phyloP scores from a whole-genome alignment of 805 yeast species.

The Barnettozyma sp. region DNA sequence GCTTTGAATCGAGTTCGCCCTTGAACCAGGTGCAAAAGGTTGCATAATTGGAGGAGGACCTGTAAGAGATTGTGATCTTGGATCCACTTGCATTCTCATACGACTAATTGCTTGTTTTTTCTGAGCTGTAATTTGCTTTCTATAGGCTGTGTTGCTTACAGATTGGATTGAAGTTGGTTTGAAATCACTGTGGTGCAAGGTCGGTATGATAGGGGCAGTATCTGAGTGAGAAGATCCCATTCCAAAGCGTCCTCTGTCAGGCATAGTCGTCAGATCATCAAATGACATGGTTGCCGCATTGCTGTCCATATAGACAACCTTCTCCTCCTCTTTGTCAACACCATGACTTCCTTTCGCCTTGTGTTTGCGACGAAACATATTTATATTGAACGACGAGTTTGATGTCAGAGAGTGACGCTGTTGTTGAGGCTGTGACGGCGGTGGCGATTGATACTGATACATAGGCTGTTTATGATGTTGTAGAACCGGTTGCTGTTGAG shows the following conservation, averaged over 20 bases:
- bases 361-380: conserved; percentile 4
- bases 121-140: conserved; percentile 63
- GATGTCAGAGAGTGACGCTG: conserved; percentile 5
- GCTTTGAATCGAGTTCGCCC: conserved; percentile 1
- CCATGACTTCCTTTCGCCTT: conserved; percentile 16
- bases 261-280: conserved; percentile 54
- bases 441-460: conserved; percentile 16
- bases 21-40: not conserved
- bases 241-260: conserved; percentile 65
- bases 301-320: conserved; percentile 27
- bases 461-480: conserved; percentile 11
- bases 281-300: conserved; percentile 42
- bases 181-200: conserved; percentile 34
- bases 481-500: not conserved
- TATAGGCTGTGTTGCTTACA: conserved; percentile 46
- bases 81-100: not conserved
- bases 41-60: conserved; percentile 4
- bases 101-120: conserved; percentile 48
- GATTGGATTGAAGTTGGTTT: not conserved
- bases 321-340: conserved; percentile 34
- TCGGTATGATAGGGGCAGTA: conserved; percentile 72
- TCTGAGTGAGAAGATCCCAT: conserved; percentile 37
- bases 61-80: conserved; percentile 19
- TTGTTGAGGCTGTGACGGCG: conserved; percentile 16
- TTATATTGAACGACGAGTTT: conserved; percentile 3